A percentile compares a stretch with the other conserved stretches of the same genome.
Evolutionary conservation across 2,329 filamentous ascomycete species (phyloP).

Genomic region (Fusarium marasasianum): DNA sequence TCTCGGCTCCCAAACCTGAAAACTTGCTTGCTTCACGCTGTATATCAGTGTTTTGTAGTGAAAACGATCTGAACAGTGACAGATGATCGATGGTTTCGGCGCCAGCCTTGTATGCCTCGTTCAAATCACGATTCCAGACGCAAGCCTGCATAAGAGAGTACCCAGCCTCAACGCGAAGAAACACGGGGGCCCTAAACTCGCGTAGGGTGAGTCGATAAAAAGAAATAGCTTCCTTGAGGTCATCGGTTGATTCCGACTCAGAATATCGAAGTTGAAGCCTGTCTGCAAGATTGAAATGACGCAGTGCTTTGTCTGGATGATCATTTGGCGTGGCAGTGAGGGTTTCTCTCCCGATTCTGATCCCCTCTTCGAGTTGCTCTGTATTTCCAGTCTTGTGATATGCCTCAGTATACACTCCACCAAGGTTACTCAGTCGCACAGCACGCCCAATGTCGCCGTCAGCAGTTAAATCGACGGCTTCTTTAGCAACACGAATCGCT

Average conservation of each 20-base stretch:
- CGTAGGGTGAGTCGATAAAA: no score
- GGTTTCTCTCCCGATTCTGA: neutral
- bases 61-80: neutral
- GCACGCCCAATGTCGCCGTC: neutral
- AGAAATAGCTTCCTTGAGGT: neutral
- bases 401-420: fast-evolving
- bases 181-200: neutral
- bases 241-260: neutral
- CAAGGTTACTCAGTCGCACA: neutral
- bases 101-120: neutral
- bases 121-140: neutral
- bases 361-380: neutral
- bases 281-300: neutral
- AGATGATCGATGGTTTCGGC: neutral
- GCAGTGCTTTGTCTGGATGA: neutral
- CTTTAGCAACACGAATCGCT: neutral
- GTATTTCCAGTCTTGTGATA: neutral
- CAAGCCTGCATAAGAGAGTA: neutral
- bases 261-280: neutral
- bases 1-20: no score
- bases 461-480: neutral
- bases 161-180: neutral
- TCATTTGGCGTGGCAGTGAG: neutral
- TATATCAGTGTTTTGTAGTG: neutral
- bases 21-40: neutral